Evolutionary conservation across 2,329 filamentous ascomycete genomes (phyloP), one percentile per base, ranked within the genome.

Genomic region (Elsinoe arachidis): DNA sequence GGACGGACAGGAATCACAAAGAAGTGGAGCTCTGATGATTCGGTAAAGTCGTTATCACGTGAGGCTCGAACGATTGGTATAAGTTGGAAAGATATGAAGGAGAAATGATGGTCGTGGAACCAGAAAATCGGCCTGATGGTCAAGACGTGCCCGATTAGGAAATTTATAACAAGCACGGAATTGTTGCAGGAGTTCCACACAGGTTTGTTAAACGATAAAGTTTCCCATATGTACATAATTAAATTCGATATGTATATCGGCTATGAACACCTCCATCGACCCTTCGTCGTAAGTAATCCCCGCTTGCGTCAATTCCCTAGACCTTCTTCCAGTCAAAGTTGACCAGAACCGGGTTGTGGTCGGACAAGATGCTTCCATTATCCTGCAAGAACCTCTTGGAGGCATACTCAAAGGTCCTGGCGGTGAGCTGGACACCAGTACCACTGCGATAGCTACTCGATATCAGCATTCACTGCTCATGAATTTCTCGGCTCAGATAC

Each of bases 331-430:
- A 55, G 21, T 55, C 37, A 11, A 83, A 77, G 63, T 78, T 72
- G n/a, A 80, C 77, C n/a, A 74, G 70, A 57, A 87, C 72, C 1
- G 83, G 82, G 68, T 86, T 84, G 65, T 87, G 83, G 66, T 87
- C 84, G 1, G 79, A 80, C 23, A 87, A 72, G 15, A 84, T 73
- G 60, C 67, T 76, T 26, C 80, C 82, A 61, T 83, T 72, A 2
- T 73, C 49, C 65, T 83, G 78, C 12, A 85, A 68, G 70, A 87
- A 87, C 63, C 73, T 74, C 44, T 64, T 63, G 44, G 78, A 76
- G 11, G 77, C 79, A 66, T 87, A 87, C 63, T 71, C 72, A 66
- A 80, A 84, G 19, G 66, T 66, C 0, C 72, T 77, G 0, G 80
- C 79, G 0, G 65, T 61, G 2, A 85, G 72, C 30, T 64, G 66